Evolutionary conservation across 2,329 filamentous ascomycete genomes (phyloP).

Genomic region (Stagonosporopsis chrysanthemi): DNA sequence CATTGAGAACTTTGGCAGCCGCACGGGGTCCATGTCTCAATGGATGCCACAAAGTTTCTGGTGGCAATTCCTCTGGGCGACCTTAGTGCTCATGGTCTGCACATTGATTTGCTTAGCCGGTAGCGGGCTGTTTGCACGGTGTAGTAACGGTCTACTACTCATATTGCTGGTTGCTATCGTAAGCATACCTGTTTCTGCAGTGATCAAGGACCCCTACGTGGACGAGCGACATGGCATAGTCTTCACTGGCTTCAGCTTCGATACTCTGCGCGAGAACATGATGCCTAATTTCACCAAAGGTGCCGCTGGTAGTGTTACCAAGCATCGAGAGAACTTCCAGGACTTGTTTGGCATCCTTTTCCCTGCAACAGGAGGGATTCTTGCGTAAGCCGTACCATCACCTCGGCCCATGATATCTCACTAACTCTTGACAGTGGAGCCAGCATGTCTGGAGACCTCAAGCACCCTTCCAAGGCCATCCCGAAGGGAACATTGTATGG

Average conservation of each 20-base stretch:
- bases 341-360: slow-evolving; percentile 88
- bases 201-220: slow-evolving; percentile 72
- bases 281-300: slow-evolving; percentile 71
- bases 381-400: slow-evolving; percentile 54
- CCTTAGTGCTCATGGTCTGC: slow-evolving; percentile 73
- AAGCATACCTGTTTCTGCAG: slow-evolving; percentile 81
- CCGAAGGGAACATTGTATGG: slow-evolving; percentile 84
- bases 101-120: slow-evolving; percentile 80
- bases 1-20: slow-evolving; percentile 73
- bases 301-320: slow-evolving; percentile 67
- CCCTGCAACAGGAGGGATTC: slow-evolving; percentile 70
- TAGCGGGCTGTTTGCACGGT: slow-evolving; percentile 79
- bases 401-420: neutral
- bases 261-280: slow-evolving; percentile 77
- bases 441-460: slow-evolving; percentile 88
- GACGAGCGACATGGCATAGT: slow-evolving; percentile 69
- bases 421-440: slow-evolving; percentile 67
- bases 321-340: slow-evolving; percentile 74
- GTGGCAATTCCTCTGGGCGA: slow-evolving; percentile 79
- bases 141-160: slow-evolving; percentile 77
- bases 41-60: slow-evolving; percentile 75
- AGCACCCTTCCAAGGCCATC: slow-evolving; percentile 82
- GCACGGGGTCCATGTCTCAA: slow-evolving; percentile 63
- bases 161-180: slow-evolving; percentile 76
- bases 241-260: slow-evolving; percentile 78